Conservation (phyloP, 495 filamentous ascomycete species). For the Ascodesmis nigricans region DNA sequence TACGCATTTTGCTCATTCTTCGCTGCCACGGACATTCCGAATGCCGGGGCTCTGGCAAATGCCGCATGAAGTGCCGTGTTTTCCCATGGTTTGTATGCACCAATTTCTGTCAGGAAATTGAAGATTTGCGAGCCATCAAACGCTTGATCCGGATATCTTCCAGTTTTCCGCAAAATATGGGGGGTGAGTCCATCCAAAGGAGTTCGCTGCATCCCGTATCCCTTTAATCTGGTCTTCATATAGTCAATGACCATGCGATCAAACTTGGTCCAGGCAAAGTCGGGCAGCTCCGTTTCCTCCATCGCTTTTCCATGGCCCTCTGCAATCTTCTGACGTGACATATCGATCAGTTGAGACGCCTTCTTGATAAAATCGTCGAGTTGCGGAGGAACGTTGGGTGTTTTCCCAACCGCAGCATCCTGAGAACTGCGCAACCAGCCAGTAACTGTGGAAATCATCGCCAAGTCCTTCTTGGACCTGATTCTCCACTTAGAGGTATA, state of each 20-base stretch:
- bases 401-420: neutral
- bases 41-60: slow-evolving; percentile 38
- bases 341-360: slow-evolving; percentile 39
- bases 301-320: slow-evolving; percentile 25
- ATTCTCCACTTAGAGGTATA: slow-evolving; percentile 15
- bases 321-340: slow-evolving; percentile 24
- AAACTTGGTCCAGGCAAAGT: slow-evolving; percentile 24
- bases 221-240: slow-evolving; percentile 44
- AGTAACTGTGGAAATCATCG: slow-evolving; percentile 14
- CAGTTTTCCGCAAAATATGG: slow-evolving; percentile 46
- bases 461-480: slow-evolving; percentile 11
- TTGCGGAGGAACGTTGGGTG: neutral
- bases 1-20: slow-evolving; percentile 24
- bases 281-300: slow-evolving; percentile 24
- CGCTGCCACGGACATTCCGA: slow-evolving; percentile 23
- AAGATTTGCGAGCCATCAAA: slow-evolving; percentile 36
- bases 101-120: slow-evolving; percentile 68
- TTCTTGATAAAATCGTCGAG: slow-evolving; percentile 40
- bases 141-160: slow-evolving; percentile 39
- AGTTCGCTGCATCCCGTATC: slow-evolving; percentile 27
- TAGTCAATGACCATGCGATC: slow-evolving; percentile 45
- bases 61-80: slow-evolving; percentile 41
- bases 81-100: slow-evolving; percentile 62
- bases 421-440: slow-evolving; percentile 7
- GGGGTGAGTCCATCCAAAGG: slow-evolving; percentile 39